A percentile compares a stretch with the other conserved stretches of the same genome.
These are phyloP conservation scores for Leptographium flavum DNA, from an alignment of 2,329 filamentous ascomycete genomes.

Conservation along the genomic window DNA sequence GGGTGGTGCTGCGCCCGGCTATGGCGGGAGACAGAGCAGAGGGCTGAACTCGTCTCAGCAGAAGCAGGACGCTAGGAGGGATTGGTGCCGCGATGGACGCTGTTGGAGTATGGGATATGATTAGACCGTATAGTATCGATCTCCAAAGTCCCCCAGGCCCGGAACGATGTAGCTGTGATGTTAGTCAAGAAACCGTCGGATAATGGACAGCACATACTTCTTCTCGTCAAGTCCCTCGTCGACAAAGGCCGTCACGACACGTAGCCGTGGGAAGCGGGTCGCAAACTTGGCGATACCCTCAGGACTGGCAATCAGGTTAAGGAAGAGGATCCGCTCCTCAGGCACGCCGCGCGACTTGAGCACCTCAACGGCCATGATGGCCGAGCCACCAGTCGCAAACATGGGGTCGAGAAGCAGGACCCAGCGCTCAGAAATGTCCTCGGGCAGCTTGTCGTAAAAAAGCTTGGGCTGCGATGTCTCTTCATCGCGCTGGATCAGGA, in stretches of 20 bases:
- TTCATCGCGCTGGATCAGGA: slow-evolving; percentile 92
- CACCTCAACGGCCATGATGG: slow-evolving; percentile 92
- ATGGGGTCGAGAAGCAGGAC: slow-evolving; percentile 93
- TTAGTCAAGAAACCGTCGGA: background rate
- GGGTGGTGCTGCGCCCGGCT: background rate
- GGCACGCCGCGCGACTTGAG: slow-evolving; percentile 81
- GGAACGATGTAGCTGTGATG: slow-evolving; percentile 75
- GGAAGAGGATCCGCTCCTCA: slow-evolving; percentile 87
- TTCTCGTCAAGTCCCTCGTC: slow-evolving; percentile 91
- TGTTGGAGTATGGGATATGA: background rate
- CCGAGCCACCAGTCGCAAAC: slow-evolving; percentile 94
- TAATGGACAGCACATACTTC: slow-evolving; percentile 48
- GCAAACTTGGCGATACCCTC: slow-evolving; percentile 85
- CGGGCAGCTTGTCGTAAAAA: slow-evolving; percentile 94
- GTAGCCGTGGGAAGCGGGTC: slow-evolving; percentile 72
- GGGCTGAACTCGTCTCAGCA: background rate
- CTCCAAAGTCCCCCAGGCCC: slow-evolving; percentile 87
- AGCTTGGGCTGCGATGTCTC: slow-evolving; percentile 84
- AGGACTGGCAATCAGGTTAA: slow-evolving; percentile 95
- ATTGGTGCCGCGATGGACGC: no score
- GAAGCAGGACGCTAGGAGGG: background rate
- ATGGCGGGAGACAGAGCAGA: no score
- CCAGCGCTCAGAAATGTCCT: slow-evolving; percentile 87
- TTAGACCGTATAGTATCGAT: slow-evolving; percentile 85
- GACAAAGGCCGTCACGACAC: slow-evolving; percentile 90